Conservation (phyloP, 2,329 filamentous ascomycete species). For the Clarireedia homoeocarpa region DNA sequence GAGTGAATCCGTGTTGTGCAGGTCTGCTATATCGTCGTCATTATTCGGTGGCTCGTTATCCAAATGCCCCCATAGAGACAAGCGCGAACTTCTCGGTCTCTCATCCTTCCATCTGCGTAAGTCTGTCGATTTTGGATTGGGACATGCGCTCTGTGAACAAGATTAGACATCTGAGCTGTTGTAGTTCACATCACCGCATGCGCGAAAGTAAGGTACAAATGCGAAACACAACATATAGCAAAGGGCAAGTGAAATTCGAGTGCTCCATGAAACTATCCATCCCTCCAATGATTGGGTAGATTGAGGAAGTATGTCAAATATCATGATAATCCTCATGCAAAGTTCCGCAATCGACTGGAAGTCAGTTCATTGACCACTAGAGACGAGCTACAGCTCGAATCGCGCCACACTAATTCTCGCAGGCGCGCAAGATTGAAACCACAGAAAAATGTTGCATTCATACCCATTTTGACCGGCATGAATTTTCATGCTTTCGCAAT, state of each 20-base stretch:
- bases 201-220: slow-evolving; percentile 25
- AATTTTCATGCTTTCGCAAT: slow-evolving; percentile 18
- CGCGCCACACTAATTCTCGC: slow-evolving; percentile 6
- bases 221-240: slow-evolving; percentile 23
- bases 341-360: neutral
- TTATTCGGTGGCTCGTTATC: slow-evolving; percentile 5
- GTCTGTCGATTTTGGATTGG: slow-evolving; percentile 24
- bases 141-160: slow-evolving; percentile 23
- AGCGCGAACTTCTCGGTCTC: slow-evolving; percentile 19
- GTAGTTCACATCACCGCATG: slow-evolving; percentile 23
- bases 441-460: slow-evolving; percentile 18
- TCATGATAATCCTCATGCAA: slow-evolving; percentile 10
- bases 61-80: slow-evolving; percentile 14
- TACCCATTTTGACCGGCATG: slow-evolving; percentile 24
- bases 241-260: neutral
- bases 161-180: slow-evolving; percentile 28
- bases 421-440: neutral
- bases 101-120: slow-evolving; percentile 19
- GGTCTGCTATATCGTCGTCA: slow-evolving; percentile 8
- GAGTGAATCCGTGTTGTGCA: slow-evolving; percentile 24
- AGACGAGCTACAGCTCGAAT: neutral
- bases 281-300: neutral
- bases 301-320: neutral
- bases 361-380: neutral
- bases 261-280: neutral